These are phyloP conservation scores for Alternaria solani DNA, from an alignment of 2,329 filamentous ascomycete species.

Conservation along the genomic window DNA sequence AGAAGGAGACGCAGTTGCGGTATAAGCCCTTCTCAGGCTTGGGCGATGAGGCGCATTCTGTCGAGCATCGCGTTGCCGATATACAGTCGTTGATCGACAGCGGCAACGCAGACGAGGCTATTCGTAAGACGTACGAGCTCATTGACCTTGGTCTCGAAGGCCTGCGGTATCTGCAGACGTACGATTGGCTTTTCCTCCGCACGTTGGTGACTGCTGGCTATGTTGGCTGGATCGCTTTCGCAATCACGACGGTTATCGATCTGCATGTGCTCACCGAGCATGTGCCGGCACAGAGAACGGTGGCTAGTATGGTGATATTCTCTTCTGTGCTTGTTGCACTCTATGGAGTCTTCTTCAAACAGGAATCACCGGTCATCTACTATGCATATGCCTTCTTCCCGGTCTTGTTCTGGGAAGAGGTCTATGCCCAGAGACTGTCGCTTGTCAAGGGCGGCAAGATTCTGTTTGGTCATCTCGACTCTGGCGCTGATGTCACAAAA, in stretches of 20 bases:
- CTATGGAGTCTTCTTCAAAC: slow-evolving; percentile 80
- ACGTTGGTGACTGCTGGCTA: slow-evolving; percentile 90
- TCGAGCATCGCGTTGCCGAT: slow-evolving; percentile 70
- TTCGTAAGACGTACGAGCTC: slow-evolving; percentile 77
- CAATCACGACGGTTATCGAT: slow-evolving; percentile 86
- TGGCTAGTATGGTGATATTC: slow-evolving; percentile 70
- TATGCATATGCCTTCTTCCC: slow-evolving; percentile 94
- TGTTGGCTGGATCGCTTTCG: slow-evolving; percentile 93
- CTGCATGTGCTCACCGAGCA: slow-evolving; percentile 81
- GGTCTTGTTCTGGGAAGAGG: slow-evolving; percentile 95
- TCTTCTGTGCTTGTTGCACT: slow-evolving; percentile 77
- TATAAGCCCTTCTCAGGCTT: slow-evolving; percentile 80
- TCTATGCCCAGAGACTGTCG: slow-evolving; percentile 78
- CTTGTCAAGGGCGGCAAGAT: slow-evolving; percentile 71
- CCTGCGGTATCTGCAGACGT: slow-evolving; percentile 92
- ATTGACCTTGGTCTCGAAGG: slow-evolving; percentile 81
- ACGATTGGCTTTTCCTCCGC: slow-evolving; percentile 96
- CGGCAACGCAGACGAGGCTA: slow-evolving; percentile 76
- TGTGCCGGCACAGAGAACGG: slow-evolving; percentile 69
- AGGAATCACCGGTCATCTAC: slow-evolving; percentile 82
- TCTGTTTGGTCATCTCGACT: slow-evolving; percentile 74
- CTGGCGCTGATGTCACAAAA: slow-evolving; percentile 64
- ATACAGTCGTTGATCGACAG: slow-evolving; percentile 74
- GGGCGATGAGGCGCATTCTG: slow-evolving; percentile 67
- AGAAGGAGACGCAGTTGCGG: slow-evolving; percentile 75